phyloP scores from a whole-genome alignment of 495 filamentous ascomycete species.

The Ascodesmis nigricans region DNA sequence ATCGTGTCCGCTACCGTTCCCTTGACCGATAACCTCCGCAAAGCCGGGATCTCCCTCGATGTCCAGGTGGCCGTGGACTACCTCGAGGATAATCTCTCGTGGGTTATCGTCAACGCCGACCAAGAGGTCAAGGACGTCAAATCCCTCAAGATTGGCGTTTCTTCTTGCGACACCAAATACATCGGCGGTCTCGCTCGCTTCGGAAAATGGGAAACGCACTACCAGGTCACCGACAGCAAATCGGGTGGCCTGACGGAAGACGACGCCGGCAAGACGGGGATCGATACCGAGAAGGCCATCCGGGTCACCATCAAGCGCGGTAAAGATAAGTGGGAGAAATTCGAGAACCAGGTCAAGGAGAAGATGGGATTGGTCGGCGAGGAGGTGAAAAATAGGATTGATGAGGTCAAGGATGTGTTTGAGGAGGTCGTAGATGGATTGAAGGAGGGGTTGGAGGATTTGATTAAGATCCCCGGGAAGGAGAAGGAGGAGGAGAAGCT shows the following conservation, averaged over 20 bases:
- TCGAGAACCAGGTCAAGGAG: no score
- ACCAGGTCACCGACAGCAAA: conserved; percentile 15
- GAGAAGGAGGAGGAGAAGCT: no score
- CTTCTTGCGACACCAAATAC: conserved; percentile 13
- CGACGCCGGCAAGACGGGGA: no score
- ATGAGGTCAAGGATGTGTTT: no score
- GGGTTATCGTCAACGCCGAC: conserved; percentile 8
- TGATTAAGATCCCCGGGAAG: no score
- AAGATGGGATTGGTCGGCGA: no score
- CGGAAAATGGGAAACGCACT: conserved; percentile 14
- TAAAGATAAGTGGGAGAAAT: no score
- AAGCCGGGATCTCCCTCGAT: conserved; percentile 6
- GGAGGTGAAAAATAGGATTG: no score
- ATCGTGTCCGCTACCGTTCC: conserved; percentile 14
- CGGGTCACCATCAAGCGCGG: no score
- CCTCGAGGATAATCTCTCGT: conserved; percentile 10
- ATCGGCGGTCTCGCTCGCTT: conserved; percentile 9
- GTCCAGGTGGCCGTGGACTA: conserved; percentile 6
- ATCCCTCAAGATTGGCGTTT: conserved; percentile 16
- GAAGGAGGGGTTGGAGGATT: no score
- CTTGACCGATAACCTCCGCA: conserved; percentile 13
- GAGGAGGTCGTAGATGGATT: no score
- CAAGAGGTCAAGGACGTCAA: conserved; percentile 3
- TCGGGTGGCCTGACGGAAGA: conserved; percentile 7
- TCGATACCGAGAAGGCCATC: no score